Evolutionary conservation across 2,329 filamentous ascomycete genomes (phyloP), one percentile per base, ranked within the genome.

Genomic region (Fusarium verrucosum): DNA sequence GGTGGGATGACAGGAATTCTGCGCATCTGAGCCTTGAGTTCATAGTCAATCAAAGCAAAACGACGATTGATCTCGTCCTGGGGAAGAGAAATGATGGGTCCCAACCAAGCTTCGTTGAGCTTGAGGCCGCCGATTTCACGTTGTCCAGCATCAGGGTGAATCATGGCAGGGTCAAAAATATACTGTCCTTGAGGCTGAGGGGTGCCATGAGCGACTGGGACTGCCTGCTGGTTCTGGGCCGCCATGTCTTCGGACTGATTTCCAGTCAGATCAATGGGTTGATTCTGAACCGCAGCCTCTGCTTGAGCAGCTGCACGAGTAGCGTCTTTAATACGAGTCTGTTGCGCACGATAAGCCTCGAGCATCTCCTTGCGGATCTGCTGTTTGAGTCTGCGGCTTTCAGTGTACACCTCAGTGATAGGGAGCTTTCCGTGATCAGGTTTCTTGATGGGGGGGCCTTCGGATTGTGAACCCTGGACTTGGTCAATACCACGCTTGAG

Each of bases 1-100:
- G 59, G 58, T 0, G 77, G 76, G 0, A 77, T 69, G 1, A 70
- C 58, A 0, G 77, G 73, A 5, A 73, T 73, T 7, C 70, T 53
- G 9, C 19, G 11, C 11, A 28, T 40, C 32, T 74, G 73, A 17
- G 41, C 32, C 6, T 43, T 20, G 2, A 75, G 52, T 49, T 76
- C 74, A 3, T 14, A 8, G 14, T 62, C 41, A 1, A 77, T 58
- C 8, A 65, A 7, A 8, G 10, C 20, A 13, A 68, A 28, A 4
- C 73, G 70, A 7, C 58, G 62, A 7, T 20, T 8, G n/a, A 54
- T 45, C 37, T 77, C 72, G 0, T 35, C 13, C 19, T 19, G 25
- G 17, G 13, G 3, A 16, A 50, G 30, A 30, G 23, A 14, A n/a
- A 17, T 16, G 14, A 23, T 10, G 13, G 40, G 49, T 16, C 26